Evolutionary conservation across 306 rosid species (phyloP), one percentile per base, ranked within the genome.

Genomic region (Amphicarpaea edgeworthii): DNA sequence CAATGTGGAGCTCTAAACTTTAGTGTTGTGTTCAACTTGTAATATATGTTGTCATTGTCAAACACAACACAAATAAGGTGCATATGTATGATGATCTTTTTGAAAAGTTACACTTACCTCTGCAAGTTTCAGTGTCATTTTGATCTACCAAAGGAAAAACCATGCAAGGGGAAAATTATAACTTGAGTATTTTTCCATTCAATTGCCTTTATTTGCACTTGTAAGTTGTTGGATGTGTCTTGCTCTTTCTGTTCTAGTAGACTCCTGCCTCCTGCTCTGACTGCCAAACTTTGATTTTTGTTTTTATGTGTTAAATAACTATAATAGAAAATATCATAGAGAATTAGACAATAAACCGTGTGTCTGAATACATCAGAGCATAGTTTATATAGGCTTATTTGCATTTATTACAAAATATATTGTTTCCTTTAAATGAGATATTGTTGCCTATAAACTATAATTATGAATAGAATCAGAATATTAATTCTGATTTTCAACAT

Each of bases 41-140:
- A 64, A 63, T 21, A 7, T 17, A 9, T 34, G 40, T 34, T 34
- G 43, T 37, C 16, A 28, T 15, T 53, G 21, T 66, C 43, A 58
- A 43, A 73, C 50, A 14, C 64, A 72, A 57, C 68, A 40, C 55
- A 38, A 15, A 23, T 41, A 17, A 46, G 58, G 45, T 23, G 55
- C 34, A 24, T n/a, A 19, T 3, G 2, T 24, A 72, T 41, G 55
- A 43, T 24, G 12, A 23, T 42, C 3, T 38, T 57, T 57, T 41
- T 49, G 45, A 77, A 12, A 57, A 43, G 34, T 41, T 49, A 32
- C 42, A n/a, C 43, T 38, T 8, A 8, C 37, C 20, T n/a, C 24
- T 70, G 4, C 8, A 70, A 8, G n/a, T 16, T 57, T 41, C n/a
- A 11, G 20, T 26, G 53, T 14, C 43, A 46, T 38, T 62, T 75